Conservation (phyloP, 768 basidiomycete species). For the Suillus tomentosus region DNA sequence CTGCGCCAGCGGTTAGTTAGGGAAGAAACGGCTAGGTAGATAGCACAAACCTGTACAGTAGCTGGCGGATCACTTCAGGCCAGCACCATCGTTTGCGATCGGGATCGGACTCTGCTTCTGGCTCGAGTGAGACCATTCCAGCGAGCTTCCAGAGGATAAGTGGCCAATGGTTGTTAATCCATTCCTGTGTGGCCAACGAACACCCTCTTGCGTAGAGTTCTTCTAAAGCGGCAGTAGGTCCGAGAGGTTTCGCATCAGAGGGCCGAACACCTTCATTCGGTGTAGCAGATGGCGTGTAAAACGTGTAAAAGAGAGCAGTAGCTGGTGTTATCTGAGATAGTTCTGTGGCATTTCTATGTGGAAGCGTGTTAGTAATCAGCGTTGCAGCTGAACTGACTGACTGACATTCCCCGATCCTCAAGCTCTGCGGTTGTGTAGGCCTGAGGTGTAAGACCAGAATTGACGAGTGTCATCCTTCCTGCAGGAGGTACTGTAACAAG, state of each 20-base stretch:
- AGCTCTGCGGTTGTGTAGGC: slow-evolving; percentile 44
- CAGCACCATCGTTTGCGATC: slow-evolving; percentile 73
- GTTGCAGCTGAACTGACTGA: slow-evolving; percentile 11
- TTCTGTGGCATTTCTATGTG: slow-evolving; percentile 49
- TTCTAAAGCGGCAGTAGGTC: slow-evolving; percentile 55
- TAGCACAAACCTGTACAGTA: slow-evolving; percentile 73
- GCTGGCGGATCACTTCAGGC: slow-evolving; percentile 77
- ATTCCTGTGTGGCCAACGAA: slow-evolving; percentile 64
- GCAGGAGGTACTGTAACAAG: slow-evolving; percentile 31
- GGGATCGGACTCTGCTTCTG: slow-evolving; percentile 52
- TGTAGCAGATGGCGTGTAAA: slow-evolving; percentile 44
- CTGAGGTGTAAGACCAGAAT: slow-evolving; percentile 57
- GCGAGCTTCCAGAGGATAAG: slow-evolving; percentile 95
- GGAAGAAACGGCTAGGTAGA: background rate
- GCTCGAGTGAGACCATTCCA: slow-evolving; percentile 76
- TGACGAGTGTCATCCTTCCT: slow-evolving; percentile 45
- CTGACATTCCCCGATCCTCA: slow-evolving; percentile 55
- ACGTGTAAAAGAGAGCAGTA: slow-evolving; percentile 60
- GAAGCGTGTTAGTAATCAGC: slow-evolving; percentile 11
- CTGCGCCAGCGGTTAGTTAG: slow-evolving; percentile 40
- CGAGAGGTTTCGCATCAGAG: slow-evolving; percentile 37
- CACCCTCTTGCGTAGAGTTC: slow-evolving; percentile 63
- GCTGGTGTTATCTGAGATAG: slow-evolving; percentile 56
- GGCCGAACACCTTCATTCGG: slow-evolving; percentile 23
- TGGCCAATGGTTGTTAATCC: slow-evolving; percentile 93